A percentile compares a stretch with the other conserved stretches of the same genome.
phyloP scores from a whole-genome alignment of 148 eudicot genomes.

The Agrostemma githago region DNA sequence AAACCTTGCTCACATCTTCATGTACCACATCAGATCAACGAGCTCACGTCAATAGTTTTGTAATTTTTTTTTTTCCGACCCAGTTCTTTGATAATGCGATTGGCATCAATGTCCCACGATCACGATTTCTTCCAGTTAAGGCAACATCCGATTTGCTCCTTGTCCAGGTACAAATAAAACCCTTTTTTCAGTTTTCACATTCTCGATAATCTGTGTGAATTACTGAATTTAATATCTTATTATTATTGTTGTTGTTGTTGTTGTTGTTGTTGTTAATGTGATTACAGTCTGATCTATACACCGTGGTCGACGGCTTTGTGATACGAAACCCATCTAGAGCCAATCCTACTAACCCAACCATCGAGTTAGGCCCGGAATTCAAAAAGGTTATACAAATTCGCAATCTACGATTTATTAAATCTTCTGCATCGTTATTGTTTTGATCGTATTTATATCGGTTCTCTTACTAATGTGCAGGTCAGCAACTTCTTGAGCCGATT shows the following conservation, averaged over 20 bases:
- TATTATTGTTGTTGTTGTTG: not conserved
- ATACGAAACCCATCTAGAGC: conserved; percentile 65
- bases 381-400: conserved; percentile 53
- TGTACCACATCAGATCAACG: not conserved
- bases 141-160: conserved; percentile 97
- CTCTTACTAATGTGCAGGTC: conserved; percentile 42
- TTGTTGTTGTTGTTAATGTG: not conserved
- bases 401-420: not conserved
- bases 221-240: not conserved
- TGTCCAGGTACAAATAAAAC: conserved; percentile 59
- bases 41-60: not conserved
- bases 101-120: conserved; percentile 88
- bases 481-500: conserved; percentile 81
- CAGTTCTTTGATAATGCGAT: conserved; percentile 87
- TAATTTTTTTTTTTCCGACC: conserved; percentile 13
- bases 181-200: not conserved
- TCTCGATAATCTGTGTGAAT: not conserved
- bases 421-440: not conserved
- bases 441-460: not conserved
- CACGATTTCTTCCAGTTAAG: conserved; percentile 98
- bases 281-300: conserved; percentile 93
- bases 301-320: conserved; percentile 71
- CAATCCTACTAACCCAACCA: conserved; percentile 85
- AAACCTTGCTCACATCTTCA: not conserved
- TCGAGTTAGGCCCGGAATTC: conserved; percentile 94